Evolutionary conservation across 164 flowering plant genomes (phyloP), one percentile per base, ranked within the genome.

Genomic region (Magnolia sinica): DNA sequence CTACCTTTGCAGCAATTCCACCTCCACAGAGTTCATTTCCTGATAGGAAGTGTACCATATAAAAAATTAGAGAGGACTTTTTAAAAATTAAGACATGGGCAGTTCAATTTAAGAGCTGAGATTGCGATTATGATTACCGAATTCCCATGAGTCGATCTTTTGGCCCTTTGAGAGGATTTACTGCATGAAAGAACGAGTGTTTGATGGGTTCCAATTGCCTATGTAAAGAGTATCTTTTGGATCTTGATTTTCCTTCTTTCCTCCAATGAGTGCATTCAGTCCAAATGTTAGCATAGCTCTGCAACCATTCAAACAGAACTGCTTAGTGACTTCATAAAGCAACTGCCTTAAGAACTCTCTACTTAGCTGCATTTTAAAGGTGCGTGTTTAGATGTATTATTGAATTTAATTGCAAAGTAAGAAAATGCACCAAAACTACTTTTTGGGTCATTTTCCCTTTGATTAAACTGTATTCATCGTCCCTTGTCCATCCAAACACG

Each of bases 11-110:
- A 37, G 79, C 7, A 8, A 91, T 83, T 37, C 91, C 91, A 7
- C 22, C 4, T 10, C 83, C 92, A 68, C 87, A 78, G 9, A 90
- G 81, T 83, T 91, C 95, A 79, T 92, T 90, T 75, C 96, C 93
- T 91, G 68, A 19, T 18, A 64, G 68, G 1, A 55, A 73, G 70
- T 63, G 19, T 2, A 49, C 3, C 45, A 6, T 11, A 11, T 11
- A 11, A 55, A 55, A 11, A 11, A 16, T 55, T 55, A 55, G 61
- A 8, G 69, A 22, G 58, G 50, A 63, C 22, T 27, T 27, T 27
- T 16, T 11, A 66, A 20, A 10, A 2, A 66, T 24, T 22, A 22
- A 66, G 10, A 65, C 5, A 27, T 9, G 23, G 9, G 16, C 29
- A 58, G 19, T 19, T 22, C 2, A 6, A 45, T 10, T 6, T 1